phyloP scores from a whole-genome alignment of 2,329 filamentous ascomycete genomes.

The Pestalotiopsis sp. region DNA sequence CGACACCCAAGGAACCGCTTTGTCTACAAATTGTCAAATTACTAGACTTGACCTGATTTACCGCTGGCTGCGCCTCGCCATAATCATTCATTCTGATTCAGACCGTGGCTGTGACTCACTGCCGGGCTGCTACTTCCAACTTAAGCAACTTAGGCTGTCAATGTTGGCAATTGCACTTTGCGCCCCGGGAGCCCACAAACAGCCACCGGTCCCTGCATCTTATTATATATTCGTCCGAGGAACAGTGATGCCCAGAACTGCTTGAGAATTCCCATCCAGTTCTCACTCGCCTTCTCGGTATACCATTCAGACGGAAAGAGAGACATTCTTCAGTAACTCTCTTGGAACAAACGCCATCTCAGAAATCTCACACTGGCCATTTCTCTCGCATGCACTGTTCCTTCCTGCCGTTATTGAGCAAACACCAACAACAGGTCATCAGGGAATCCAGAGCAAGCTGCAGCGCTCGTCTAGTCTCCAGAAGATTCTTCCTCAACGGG shows the following conservation, averaged over 20 bases:
- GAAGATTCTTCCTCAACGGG: background rate
- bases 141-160: background rate
- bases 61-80: background rate
- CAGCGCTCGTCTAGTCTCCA: background rate
- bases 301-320: no score
- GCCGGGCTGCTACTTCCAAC: background rate
- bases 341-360: background rate
- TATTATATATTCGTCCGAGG: no score
- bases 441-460: background rate
- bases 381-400: background rate
- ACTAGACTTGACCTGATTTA: background rate
- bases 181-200: no score
- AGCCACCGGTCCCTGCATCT: no score
- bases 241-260: no score
- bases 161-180: background rate
- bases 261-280: no score
- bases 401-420: background rate
- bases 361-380: background rate
- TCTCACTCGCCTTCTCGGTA: no score
- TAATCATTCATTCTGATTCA: background rate
- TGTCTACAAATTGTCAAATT: background rate
- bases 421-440: background rate
- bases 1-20: background rate
- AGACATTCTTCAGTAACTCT: no score
- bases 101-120: background rate